Percentiles rank a stretch among this genome's conserved stretches.
Evolutionary conservation across 306 rosid genomes (phyloP).

Genomic region (Alnus rubra): DNA sequence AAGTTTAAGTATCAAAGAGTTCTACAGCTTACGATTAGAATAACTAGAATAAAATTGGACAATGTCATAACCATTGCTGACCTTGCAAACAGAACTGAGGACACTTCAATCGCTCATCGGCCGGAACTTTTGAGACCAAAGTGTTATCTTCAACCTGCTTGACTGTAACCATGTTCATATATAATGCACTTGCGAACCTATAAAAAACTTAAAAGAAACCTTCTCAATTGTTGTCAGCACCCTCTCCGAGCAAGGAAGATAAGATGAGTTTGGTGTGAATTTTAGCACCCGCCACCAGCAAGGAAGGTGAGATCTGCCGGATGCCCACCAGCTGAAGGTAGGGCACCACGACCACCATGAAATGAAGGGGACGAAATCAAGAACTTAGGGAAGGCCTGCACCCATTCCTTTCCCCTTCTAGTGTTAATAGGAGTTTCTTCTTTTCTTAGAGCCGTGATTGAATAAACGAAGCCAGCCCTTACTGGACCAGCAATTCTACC

Average conservation of each 20-base stretch:
- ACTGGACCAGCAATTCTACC: conserved; percentile 20
- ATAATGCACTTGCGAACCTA: conserved; percentile 1
- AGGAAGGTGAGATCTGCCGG: conserved; percentile 50
- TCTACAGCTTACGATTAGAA: not conserved
- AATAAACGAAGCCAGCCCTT: conserved; percentile 31
- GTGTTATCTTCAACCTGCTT: conserved; percentile 19
- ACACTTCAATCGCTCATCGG: conserved; percentile 1
- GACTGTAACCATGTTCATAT: conserved; percentile 23
- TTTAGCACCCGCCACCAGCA: conserved; percentile 43
- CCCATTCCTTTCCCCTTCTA: conserved; percentile 33
- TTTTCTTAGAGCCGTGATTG: conserved; percentile 38
- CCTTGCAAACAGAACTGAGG: not conserved
- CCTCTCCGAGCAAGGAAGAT: not conserved
- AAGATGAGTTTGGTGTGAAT: not conserved
- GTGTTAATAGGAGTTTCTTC: conserved; percentile 16
- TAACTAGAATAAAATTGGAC: not conserved
- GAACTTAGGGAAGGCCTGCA: conserved; percentile 26
- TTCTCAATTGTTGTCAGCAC: not conserved
- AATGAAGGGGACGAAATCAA: conserved; percentile 43
- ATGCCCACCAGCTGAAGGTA: conserved; percentile 50
- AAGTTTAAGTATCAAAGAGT: not conserved
- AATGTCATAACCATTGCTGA: not conserved
- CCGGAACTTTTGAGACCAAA: conserved; percentile 2
- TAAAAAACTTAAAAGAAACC: not conserved
- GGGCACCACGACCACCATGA: conserved; percentile 54